Evolutionary conservation across 2,329 filamentous ascomycete species (phyloP).

Genomic region (Pseudogymnoascus destructans): DNA sequence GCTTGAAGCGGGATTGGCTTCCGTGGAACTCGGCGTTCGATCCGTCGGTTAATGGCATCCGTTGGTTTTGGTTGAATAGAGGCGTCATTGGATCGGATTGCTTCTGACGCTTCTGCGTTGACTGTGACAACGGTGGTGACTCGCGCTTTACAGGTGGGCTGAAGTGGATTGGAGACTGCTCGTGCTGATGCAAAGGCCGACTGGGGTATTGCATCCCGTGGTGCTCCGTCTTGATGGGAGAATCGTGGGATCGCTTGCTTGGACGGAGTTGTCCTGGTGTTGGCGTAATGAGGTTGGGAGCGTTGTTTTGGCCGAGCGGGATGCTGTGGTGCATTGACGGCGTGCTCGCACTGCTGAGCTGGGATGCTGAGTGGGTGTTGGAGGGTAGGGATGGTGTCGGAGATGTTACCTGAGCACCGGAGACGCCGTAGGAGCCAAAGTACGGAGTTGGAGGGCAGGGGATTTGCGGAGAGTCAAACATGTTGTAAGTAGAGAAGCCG

Average conservation of each 20-base stretch:
- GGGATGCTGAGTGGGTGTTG: constrained; percentile 14
- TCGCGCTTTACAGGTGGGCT: not conserved
- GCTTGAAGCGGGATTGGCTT: not conserved
- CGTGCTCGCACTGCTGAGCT: constrained; percentile 13
- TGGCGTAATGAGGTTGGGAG: constrained; percentile 20
- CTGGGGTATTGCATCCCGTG: not conserved
- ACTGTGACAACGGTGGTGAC: not conserved
- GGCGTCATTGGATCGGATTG: not conserved
- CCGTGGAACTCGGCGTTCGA: not conserved
- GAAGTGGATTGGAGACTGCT: not conserved
- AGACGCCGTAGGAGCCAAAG: constrained; percentile 20
- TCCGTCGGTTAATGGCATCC: not conserved
- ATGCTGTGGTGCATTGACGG: constrained; percentile 14
- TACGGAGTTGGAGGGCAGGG: constrained; percentile 13
- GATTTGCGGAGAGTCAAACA: not conserved
- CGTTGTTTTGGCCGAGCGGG: constrained; percentile 10
- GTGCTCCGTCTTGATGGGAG: not conserved
- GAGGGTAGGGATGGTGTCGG: constrained; percentile 16
- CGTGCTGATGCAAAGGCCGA: not conserved
- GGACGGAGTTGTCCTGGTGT: not conserved
- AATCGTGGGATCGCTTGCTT: not conserved
- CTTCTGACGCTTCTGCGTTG: not conserved
- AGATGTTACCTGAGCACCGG: constrained; percentile 12
- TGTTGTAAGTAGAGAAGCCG: not conserved
- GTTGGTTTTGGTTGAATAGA: not conserved